Evolutionary conservation across 805 yeast species (phyloP), one percentile per base, ranked within the genome.

Genomic region (Dipodascus albidus): DNA sequence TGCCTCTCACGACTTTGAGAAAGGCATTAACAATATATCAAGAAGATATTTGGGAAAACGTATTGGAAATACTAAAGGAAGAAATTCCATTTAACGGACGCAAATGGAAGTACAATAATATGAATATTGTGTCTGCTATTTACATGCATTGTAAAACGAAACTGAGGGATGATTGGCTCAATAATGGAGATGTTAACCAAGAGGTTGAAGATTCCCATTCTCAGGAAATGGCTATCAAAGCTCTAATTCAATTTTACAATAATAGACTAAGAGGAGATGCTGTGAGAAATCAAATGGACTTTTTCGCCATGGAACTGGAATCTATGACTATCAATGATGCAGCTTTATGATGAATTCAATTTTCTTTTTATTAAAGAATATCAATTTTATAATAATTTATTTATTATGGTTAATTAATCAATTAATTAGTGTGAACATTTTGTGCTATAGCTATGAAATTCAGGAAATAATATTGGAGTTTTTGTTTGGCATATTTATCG

Each of bases 81-180:
- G 75, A 89, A 51, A 82, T 89, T 1, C 96, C 97, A 0, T 87
- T 84, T 68, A 90, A 87, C 62, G 96, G 96, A 19, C 81, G 93
- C 55, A 89, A 90, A 67, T 91, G 99, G 99, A 82, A 89, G 60
- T 79, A 89, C 14, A 79, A 82, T 57, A 93, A 91, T 64, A 91
- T 93, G 97, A 96, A 90, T 59, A 73, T 93, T 49, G 86, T 91
- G 2, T 87, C 96, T 0, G 82, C 87, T 56, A 89, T 91, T 1
- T 91, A 85, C 62, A 65, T 93, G 23, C 82, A 88, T 63, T 79
- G 87, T 60, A 79, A 81, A 59, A 71, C 89, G 41, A 79, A 82
- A 17, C 67, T 91, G 50, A 76, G 81, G 56, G 99, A 91, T 64
- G 83, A 82, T 57, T 91, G 98, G 98, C 74, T 91, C 24, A 82